These are phyloP conservation scores for Pleoardoris graminearum DNA, from an alignment of 2,329 filamentous ascomycete species.

Conservation along the genomic window DNA sequence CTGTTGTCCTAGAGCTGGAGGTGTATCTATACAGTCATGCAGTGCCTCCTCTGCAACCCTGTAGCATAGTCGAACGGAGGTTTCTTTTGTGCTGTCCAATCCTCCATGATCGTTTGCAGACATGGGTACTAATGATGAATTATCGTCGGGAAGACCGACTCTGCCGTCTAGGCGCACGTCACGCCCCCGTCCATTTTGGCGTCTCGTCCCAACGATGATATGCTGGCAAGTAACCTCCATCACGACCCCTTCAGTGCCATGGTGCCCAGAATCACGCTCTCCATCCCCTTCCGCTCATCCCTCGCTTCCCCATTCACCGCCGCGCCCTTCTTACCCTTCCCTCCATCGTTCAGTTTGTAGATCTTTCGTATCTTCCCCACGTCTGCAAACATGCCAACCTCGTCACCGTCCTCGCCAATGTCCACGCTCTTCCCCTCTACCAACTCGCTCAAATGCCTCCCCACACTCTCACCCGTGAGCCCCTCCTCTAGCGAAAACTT, in stretches of 20 bases:
- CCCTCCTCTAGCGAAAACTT: slow-evolving; percentile 63
- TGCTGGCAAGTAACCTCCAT: too few species aligned
- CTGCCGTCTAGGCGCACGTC: too few species aligned
- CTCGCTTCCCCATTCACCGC: slow-evolving; percentile 34
- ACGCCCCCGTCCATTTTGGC: neutral
- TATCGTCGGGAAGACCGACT: too few species aligned
- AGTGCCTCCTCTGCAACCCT: slow-evolving; percentile 21
- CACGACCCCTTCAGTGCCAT: slow-evolving; percentile 74
- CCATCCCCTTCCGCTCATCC: slow-evolving; percentile 60
- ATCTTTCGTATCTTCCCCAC: slow-evolving; percentile 74
- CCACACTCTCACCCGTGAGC: slow-evolving; percentile 31
- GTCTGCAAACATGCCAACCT: slow-evolving; percentile 57
- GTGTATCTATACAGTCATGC: slow-evolving; percentile 35
- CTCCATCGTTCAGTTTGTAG: slow-evolving; percentile 76
- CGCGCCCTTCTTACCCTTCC: slow-evolving; percentile 43
- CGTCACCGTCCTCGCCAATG: slow-evolving; percentile 22
- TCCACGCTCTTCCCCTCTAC: slow-evolving; percentile 32
- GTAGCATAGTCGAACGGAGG: slow-evolving; percentile 41
- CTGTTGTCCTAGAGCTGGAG: slow-evolving; percentile 19
- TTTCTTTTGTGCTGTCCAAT: slow-evolving; percentile 18
- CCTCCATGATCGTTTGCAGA: neutral
- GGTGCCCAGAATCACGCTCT: slow-evolving; percentile 70
- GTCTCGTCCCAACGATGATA: too few species aligned
- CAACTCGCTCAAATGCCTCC: slow-evolving; percentile 26
- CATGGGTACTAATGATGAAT: neutral